These are phyloP conservation scores for Spathaspora sp. DNA, from an alignment of 805 yeast species.

Conservation along the genomic window DNA sequence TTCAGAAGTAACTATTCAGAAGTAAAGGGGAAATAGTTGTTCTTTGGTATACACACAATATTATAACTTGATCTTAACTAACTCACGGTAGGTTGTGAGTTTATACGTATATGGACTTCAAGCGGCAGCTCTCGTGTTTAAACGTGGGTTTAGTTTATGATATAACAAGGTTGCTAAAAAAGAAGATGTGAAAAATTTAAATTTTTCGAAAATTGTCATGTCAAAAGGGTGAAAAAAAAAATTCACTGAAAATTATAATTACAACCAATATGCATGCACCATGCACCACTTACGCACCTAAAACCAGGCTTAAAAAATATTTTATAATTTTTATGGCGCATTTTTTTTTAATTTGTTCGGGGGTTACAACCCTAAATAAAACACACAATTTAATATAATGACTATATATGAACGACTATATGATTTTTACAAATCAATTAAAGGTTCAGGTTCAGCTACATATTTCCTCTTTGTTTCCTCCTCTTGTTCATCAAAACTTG, in stretches of 20 bases:
- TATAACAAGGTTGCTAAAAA: neutral
- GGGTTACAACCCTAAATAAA: neutral
- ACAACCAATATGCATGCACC: neutral
- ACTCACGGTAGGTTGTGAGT: conserved; percentile 25
- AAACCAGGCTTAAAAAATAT: too few relatives aligned
- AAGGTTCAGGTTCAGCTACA: conserved; percentile 35
- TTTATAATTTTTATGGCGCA: too few relatives aligned
- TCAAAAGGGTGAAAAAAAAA: neutral
- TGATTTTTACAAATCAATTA: conserved; percentile 30
- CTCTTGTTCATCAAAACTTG: conserved; percentile 4
- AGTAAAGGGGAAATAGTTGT: neutral
- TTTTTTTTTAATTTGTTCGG: too few relatives aligned
- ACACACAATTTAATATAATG: neutral
- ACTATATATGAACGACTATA: neutral
- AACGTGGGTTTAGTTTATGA: neutral
- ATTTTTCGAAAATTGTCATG: too few relatives aligned
- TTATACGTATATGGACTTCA: conserved; percentile 23
- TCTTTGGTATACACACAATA: neutral
- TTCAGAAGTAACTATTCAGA: too few relatives aligned
- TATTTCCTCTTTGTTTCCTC: conserved; percentile 4
- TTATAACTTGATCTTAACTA: too few relatives aligned
- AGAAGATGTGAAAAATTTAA: neutral
- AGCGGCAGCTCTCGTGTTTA: conserved; percentile 43
- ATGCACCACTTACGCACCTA: too few relatives aligned
- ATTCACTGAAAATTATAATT: too few relatives aligned